Percentiles rank a stretch among this genome's conserved stretches.
phyloP scores from a whole-genome alignment of 2,329 filamentous ascomycete genomes.

The Calonectria pseudoturangicola region DNA sequence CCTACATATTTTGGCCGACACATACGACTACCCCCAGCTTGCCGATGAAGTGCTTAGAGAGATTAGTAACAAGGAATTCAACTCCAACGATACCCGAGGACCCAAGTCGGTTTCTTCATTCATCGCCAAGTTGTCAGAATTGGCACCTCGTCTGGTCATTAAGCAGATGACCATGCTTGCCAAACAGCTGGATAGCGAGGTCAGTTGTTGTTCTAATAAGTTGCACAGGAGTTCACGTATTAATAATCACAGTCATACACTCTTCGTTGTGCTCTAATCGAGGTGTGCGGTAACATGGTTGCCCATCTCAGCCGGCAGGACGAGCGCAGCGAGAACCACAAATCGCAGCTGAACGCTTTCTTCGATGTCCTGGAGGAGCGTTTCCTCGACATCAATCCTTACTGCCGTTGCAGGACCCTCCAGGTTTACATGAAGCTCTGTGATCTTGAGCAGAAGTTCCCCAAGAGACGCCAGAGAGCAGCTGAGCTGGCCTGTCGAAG shows the following conservation, averaged over 20 bases:
- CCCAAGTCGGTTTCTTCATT: constrained; percentile 98
- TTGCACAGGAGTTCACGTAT: background rate
- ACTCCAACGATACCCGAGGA: constrained; percentile 94
- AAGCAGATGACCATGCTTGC: constrained; percentile 98
- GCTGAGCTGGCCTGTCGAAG: constrained; percentile 92
- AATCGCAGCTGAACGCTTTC: constrained; percentile 96
- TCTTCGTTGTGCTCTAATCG: constrained; percentile 92
- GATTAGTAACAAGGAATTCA: constrained; percentile 98
- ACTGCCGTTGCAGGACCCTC: constrained; percentile 92
- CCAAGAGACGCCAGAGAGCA: constrained; percentile 90
- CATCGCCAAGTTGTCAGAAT: constrained; percentile 92
- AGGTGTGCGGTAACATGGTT: constrained; percentile 97
- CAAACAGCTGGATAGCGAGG: constrained; percentile 96
- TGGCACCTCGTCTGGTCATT: constrained; percentile 93
- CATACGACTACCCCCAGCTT: constrained; percentile 97
- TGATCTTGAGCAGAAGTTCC: constrained; percentile 96
- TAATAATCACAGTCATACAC: constrained; percentile 83
- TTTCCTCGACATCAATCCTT: constrained; percentile 97
- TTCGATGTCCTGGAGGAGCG: constrained; percentile 97
- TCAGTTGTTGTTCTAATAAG: constrained; percentile 58
- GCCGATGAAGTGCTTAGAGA: constrained; percentile 95
- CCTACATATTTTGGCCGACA: constrained; percentile 93
- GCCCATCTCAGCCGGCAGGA: constrained; percentile 92
- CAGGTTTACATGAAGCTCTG: constrained; percentile 95
- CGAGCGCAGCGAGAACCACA: constrained; percentile 93